Evolutionary conservation across 2,329 filamentous ascomycete genomes (phyloP), one percentile per base, ranked within the genome.

Genomic region (Cadophora luteo-olivacea): DNA sequence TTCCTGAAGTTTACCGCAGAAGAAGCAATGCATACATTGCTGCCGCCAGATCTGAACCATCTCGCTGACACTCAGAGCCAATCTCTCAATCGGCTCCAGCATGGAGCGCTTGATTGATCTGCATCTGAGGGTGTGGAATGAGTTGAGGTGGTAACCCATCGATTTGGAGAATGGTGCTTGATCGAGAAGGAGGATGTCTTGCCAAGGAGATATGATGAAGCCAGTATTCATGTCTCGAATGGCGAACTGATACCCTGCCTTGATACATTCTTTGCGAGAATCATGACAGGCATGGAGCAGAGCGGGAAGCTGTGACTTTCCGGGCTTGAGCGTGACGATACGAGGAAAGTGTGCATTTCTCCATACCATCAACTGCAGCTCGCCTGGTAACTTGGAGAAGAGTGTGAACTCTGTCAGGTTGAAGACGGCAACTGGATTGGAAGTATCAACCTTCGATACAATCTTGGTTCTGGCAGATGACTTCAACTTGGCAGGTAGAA

Each of bases 21-120:
- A 19, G 51, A 65, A 68, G 51, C 67, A 68, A 19, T 68, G 67
- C 3, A 68, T 60, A 33, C 67, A 68, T 16, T 65, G 22, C 9
- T 25, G 16, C 12, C 9, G 51, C 67, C 67, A 68, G 49, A 63
- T 51, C 16, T 9, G 14, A 14, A 60, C 6, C 8, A 68, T 19
- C 41, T 65, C 67, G 1, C 9, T 16, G 1, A 66, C 11, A 33
- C 60, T 68, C 36, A 68, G 48, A 9, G 67, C 57, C 7, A 68
- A 9, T 32, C 22, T 57, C 14, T 52, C 48, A 24, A 66, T 22
- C 9, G 48, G 11, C 29, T 58, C 45, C n/a, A 63, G 12, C 55
- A 24, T 41, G 16, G 16, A 12, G 5, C 24, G 14, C 11, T 65
- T 36, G 48, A 49, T 29, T 2, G 29, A 33, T n/a, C 14, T 32